These are phyloP conservation scores for Botrytis deweyae DNA, from an alignment of 2,329 filamentous ascomycete genomes.

Conservation along the genomic window DNA sequence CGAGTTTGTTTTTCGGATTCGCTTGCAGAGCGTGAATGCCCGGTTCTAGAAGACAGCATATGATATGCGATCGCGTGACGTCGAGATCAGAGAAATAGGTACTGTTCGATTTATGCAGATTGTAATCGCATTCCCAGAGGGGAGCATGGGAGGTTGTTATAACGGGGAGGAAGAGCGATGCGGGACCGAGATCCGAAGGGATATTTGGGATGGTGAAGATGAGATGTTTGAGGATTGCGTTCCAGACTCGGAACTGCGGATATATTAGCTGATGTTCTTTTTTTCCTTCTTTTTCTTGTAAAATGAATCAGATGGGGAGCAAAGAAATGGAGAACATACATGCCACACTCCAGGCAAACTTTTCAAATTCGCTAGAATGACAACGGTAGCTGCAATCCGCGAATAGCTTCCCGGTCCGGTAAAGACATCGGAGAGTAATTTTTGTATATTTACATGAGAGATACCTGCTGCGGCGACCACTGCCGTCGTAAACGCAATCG, in stretches of 20 bases:
- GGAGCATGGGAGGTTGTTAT: conserved; percentile 59
- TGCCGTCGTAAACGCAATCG: conserved; percentile 31
- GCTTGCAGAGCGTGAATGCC: conserved; percentile 54
- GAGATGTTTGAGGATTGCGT: conserved; percentile 47
- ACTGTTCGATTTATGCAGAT: conserved; percentile 69
- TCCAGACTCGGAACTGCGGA: conserved; percentile 47
- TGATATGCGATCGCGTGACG: conserved; percentile 74
- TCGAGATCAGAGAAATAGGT: conserved; percentile 72
- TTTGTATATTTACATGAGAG: conserved; percentile 31
- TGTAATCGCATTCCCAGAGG: conserved; percentile 68
- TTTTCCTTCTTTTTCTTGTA: background rate
- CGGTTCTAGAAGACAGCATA: conserved; percentile 64
- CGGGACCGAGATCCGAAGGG: conserved; percentile 37
- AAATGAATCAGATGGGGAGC: background rate
- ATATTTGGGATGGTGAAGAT: conserved; percentile 43
- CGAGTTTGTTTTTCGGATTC: conserved; percentile 51
- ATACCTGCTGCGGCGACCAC: conserved; percentile 29
- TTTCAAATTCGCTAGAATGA: conserved; percentile 55
- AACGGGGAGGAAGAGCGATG: conserved; percentile 58
- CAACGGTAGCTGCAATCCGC: conserved; percentile 38
- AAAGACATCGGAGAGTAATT: conserved; percentile 29
- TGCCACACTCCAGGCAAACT: conserved; percentile 60
- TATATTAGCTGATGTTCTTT: background rate
- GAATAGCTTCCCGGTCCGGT: conserved; percentile 39
- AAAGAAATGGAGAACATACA: conserved; percentile 43